Evolutionary conservation across 306 rosid genomes (phyloP).

Genomic region (Phaseolus lunatus): DNA sequence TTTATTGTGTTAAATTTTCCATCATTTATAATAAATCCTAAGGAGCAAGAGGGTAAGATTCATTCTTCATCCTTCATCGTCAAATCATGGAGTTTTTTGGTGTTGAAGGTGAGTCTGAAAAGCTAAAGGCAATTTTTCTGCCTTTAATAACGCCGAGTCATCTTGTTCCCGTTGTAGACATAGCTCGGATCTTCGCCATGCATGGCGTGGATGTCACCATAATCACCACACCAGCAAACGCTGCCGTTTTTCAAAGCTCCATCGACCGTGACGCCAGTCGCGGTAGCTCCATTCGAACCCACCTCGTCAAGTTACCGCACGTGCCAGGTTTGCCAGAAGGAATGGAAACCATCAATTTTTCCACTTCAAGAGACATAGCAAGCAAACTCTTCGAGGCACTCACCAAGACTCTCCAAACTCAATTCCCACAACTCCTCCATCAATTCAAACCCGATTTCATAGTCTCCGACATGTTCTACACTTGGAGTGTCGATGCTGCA

Average conservation of each 20-base stretch:
- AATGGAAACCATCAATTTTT: neutral
- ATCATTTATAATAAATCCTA: too few relatives aligned
- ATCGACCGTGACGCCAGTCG: neutral
- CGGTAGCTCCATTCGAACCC: neutral
- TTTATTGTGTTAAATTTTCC: too few relatives aligned
- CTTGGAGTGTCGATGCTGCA: neutral
- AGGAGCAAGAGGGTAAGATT: too few relatives aligned
- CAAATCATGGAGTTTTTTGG: neutral
- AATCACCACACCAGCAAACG: constrained; percentile 11
- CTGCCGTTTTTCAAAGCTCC: constrained; percentile 10
- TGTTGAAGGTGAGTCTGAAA: neutral
- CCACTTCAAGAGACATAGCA: neutral
- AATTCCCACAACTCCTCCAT: neutral
- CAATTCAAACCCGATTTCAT: constrained; percentile 2
- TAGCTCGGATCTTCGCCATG: constrained; percentile 2
- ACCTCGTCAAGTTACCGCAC: neutral
- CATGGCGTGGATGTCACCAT: constrained; percentile 3
- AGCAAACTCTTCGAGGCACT: neutral
- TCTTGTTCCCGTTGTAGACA: neutral
- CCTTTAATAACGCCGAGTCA: constrained; percentile 2
- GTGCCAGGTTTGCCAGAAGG: neutral
- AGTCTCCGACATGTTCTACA: constrained; percentile 22
- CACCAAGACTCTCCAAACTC: neutral
- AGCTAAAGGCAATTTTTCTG: neutral
- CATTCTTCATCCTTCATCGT: neutral